Percentiles rank a stretch among this genome's conserved stretches.
These are phyloP conservation scores for Candida endomychidarum DNA, from an alignment of 805 yeast species.

Conservation along the genomic window DNA sequence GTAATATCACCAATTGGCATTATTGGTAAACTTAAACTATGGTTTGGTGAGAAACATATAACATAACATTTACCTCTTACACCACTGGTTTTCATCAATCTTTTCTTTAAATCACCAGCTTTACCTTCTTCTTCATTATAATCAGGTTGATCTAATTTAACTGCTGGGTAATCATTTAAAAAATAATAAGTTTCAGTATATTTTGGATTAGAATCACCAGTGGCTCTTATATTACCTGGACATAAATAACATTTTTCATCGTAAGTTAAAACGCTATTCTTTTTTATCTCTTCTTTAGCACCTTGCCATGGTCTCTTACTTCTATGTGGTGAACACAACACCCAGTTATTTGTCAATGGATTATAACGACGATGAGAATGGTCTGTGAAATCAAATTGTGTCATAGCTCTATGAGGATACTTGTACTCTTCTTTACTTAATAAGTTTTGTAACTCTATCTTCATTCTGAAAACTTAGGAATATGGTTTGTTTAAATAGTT, in stretches of 20 bases:
- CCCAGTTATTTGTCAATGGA: conserved; percentile 67
- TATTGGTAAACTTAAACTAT: conserved; percentile 62
- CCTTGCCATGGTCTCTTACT: conserved; percentile 84
- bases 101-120: conserved; percentile 28
- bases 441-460: conserved; percentile 16
- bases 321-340: conserved; percentile 73
- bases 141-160: conserved; percentile 55
- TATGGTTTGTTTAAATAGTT: conserved; percentile 11
- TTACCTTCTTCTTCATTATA: conserved; percentile 22
- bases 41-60: conserved; percentile 71
- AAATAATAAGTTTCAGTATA: conserved; percentile 60
- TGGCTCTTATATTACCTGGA: conserved; percentile 67
- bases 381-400: conserved; percentile 49
- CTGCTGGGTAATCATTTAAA: conserved; percentile 72
- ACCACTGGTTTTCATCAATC: conserved; percentile 53
- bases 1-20: conserved; percentile 48
- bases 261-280: conserved; percentile 48
- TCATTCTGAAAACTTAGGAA: conserved; percentile 13
- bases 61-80: conserved; percentile 70
- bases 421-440: conserved; percentile 12
- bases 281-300: conserved; percentile 53
- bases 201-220: conserved; percentile 58
- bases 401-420: conserved; percentile 16
- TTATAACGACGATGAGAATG: conserved; percentile 70
- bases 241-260: conserved; percentile 71